Evolutionary conservation across 2,329 filamentous ascomycete species (phyloP).

Genomic region (Zymoseptoria tritici): DNA sequence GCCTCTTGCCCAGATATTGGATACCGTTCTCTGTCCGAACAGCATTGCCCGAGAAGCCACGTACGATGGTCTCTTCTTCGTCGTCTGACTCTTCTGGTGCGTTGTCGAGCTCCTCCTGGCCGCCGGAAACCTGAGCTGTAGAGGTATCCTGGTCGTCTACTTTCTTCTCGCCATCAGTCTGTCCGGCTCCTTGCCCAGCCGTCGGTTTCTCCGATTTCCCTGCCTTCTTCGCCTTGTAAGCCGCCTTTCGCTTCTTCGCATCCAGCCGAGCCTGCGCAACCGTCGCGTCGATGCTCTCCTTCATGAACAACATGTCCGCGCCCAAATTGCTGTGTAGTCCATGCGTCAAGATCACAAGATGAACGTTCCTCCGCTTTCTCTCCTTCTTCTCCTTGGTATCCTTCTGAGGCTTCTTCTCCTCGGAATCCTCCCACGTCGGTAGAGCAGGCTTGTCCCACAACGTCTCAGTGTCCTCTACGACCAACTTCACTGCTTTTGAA

Average conservation of each 20-base stretch:
- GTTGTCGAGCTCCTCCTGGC: slow-evolving; percentile 41
- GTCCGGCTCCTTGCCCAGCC: slow-evolving; percentile 2
- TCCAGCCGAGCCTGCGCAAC: slow-evolving; percentile 66
- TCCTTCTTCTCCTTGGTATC: slow-evolving; percentile 18
- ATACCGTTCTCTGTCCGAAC: slow-evolving; percentile 90
- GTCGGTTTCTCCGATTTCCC: slow-evolving; percentile 17
- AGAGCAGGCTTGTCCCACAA: slow-evolving; percentile 90
- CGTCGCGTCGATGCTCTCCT: slow-evolving; percentile 89
- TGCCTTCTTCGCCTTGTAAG: slow-evolving; percentile 23
- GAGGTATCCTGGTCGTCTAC: slow-evolving; percentile 23
- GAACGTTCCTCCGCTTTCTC: slow-evolving; percentile 67
- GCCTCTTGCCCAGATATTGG: slow-evolving; percentile 89
- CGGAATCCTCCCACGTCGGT: slow-evolving; percentile 51
- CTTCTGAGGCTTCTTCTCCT: slow-evolving; percentile 18
- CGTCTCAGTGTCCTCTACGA: slow-evolving; percentile 78
- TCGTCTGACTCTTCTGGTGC: slow-evolving; percentile 50
- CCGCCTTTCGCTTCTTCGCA: slow-evolving; percentile 52
- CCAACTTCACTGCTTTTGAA: slow-evolving; percentile 69
- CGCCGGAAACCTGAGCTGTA: slow-evolving; percentile 43
- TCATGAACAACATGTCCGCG: slow-evolving; percentile 92
- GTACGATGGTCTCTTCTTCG: slow-evolving; percentile 78
- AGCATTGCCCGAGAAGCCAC: slow-evolving; percentile 83
- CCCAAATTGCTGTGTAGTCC: slow-evolving; percentile 93
- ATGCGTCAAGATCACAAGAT: slow-evolving; percentile 88
- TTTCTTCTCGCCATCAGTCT: slow-evolving; percentile 4